Percentiles rank a stretch among this genome's conserved stretches.
Conservation (phyloP, 805 yeast species). For the Teunomyces stri region DNA sequence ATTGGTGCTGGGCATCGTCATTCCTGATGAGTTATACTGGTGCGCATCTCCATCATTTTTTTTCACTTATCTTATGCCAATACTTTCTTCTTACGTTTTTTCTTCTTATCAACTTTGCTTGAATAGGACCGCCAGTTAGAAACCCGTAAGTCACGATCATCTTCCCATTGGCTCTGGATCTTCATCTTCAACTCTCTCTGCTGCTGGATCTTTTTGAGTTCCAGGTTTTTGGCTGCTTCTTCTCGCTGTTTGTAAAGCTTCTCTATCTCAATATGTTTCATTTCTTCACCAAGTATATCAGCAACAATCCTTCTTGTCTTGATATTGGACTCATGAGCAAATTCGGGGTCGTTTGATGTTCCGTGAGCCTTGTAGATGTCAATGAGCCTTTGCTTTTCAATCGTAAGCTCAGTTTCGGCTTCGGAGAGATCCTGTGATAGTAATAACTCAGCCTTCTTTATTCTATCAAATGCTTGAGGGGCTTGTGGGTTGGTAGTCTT, state of each 20-base stretch:
- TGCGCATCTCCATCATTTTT: neutral
- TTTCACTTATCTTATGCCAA: slow-evolving; percentile 29
- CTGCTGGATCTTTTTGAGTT: slow-evolving; percentile 30
- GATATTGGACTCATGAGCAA: slow-evolving; percentile 24
- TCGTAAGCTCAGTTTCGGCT: slow-evolving; percentile 9
- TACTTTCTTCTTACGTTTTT: slow-evolving; percentile 41
- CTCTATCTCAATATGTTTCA: slow-evolving; percentile 27
- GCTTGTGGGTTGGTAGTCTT: slow-evolving; percentile 56
- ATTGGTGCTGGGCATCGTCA: slow-evolving; percentile 14
- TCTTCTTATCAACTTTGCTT: slow-evolving; percentile 44
- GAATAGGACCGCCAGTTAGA: slow-evolving; percentile 56
- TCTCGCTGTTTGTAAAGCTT: slow-evolving; percentile 25
- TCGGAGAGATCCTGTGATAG: slow-evolving; percentile 18
- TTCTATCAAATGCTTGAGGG: slow-evolving; percentile 58
- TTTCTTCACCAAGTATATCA: slow-evolving; percentile 40
- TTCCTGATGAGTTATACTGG: slow-evolving; percentile 1
- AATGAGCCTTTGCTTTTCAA: slow-evolving; percentile 21
- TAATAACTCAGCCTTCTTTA: slow-evolving; percentile 51
- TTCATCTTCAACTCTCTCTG: slow-evolving; percentile 42
- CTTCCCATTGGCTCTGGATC: slow-evolving; percentile 57
- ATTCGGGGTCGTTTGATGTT: neutral
- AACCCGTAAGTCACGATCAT: slow-evolving; percentile 55
- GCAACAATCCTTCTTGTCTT: slow-evolving; percentile 38
- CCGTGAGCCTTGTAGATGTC: slow-evolving; percentile 24
- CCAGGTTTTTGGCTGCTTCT: slow-evolving; percentile 22